Conservation (phyloP, 768 basidiomycete species). For the Kondoa malvinella region DNA sequence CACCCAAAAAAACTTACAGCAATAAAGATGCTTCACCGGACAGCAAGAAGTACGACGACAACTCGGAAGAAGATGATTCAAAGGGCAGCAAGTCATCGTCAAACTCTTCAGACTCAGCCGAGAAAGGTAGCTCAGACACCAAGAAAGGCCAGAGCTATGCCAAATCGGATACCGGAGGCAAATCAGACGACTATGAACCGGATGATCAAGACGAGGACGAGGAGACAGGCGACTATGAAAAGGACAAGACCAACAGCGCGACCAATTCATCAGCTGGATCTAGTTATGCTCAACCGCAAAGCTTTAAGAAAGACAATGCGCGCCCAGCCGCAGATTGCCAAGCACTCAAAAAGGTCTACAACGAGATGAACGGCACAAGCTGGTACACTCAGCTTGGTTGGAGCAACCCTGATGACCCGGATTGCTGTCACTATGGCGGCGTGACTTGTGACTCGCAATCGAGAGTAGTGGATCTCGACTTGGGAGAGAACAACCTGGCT, state of each 20-base stretch:
- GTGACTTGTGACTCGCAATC: conserved; percentile 16
- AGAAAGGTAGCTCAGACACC: too few species aligned
- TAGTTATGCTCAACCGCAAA: background rate
- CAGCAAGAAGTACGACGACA: too few species aligned
- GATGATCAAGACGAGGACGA: background rate
- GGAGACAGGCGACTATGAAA: background rate
- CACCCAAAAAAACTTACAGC: too few species aligned
- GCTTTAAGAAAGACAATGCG: background rate
- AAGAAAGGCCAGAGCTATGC: too few species aligned
- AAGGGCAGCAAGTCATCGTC: too few species aligned
- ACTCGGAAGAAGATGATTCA: too few species aligned
- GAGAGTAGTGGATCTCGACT: conserved; percentile 18
- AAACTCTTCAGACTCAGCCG: too few species aligned
- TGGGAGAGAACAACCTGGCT: conserved; percentile 15
- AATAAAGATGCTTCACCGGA: background rate
- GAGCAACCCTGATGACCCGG: background rate
- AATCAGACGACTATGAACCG: background rate
- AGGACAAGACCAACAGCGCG: background rate
- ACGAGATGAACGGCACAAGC: conserved; percentile 16
- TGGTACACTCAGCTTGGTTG: conserved; percentile 16
- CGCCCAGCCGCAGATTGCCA: conserved; percentile 13
- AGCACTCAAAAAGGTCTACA: conserved; percentile 16
- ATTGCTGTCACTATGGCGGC: conserved; percentile 19
- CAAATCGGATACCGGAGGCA: too few species aligned
- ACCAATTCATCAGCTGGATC: background rate